These are phyloP conservation scores for Calonectria pteridis DNA, from an alignment of 2,329 filamentous ascomycete species.

Conservation along the genomic window DNA sequence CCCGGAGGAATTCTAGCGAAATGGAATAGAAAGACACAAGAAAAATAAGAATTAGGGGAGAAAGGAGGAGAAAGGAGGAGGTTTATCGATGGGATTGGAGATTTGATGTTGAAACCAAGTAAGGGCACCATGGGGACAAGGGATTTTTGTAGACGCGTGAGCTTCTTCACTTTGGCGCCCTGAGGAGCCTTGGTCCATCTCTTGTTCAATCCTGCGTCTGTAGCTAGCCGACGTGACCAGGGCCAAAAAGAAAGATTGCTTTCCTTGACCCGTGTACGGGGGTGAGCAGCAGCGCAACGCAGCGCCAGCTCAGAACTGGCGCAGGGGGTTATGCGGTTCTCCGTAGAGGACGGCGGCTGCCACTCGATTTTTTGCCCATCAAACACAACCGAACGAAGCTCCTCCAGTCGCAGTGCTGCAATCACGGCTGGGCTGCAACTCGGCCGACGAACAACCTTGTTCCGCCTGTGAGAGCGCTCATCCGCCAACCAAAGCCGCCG, in stretches of 20 bases:
- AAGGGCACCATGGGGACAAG: conserved; percentile 13
- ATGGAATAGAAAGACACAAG: conserved; percentile 19
- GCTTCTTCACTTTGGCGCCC: conserved; percentile 17
- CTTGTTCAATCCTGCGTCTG: not conserved
- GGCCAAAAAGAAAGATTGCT: not conserved
- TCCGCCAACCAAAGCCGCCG: conserved; percentile 19
- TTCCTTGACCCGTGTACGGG: not conserved
- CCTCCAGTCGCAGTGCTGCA: conserved; percentile 25
- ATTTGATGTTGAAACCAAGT: conserved; percentile 24
- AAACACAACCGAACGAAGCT: not conserved
- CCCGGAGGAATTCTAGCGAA: conserved; percentile 33
- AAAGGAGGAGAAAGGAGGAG: conserved; percentile 14
- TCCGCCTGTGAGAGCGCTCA: not conserved
- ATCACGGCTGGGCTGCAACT: conserved; percentile 19
- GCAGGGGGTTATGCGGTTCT: conserved; percentile 2
- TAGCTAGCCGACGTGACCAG: conserved; percentile 6
- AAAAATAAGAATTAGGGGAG: conserved; percentile 6
- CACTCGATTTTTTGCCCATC: conserved; percentile 5
- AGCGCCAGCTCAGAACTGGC: conserved; percentile 24
- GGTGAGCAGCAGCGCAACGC: not conserved
- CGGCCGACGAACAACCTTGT: conserved; percentile 6
- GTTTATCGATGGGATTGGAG: conserved; percentile 20
- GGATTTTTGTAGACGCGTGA: conserved; percentile 22
- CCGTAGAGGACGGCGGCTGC: not conserved
- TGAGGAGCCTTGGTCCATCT: not conserved